Conservation (phyloP, 257 asterid genomes). For the Gentiana dahurica region DNA sequence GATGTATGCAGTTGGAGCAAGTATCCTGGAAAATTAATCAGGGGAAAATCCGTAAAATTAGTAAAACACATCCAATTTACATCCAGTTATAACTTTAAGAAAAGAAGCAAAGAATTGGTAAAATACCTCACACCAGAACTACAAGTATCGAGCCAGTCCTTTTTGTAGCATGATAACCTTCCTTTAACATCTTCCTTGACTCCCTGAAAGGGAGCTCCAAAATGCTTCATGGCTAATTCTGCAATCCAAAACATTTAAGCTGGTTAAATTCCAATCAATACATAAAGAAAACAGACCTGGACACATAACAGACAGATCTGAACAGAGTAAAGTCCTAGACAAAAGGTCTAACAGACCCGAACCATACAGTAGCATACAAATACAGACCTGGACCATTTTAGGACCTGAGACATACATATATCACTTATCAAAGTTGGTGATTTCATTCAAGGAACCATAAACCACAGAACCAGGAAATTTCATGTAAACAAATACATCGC, state of each 20-base stretch:
- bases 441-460: no score
- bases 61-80: background rate
- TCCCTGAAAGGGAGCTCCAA: constrained; percentile 30
- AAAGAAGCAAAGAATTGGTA: constrained; percentile 4
- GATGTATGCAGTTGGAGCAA: constrained; percentile 82
- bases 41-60: background rate
- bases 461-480: no score
- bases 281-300: background rate
- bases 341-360: no score
- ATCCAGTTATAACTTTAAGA: background rate
- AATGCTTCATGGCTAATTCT: constrained; percentile 23
- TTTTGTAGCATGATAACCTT: constrained; percentile 32
- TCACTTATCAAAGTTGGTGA: no score
- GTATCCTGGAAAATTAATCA: constrained; percentile 37
- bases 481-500: no score
- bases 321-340: no score
- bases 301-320: no score
- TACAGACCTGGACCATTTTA: no score
- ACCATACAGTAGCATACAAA: no score
- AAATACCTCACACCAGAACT: constrained; percentile 60
- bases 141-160: constrained; percentile 35
- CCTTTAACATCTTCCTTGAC: constrained; percentile 29
- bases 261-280: background rate
- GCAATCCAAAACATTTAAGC: constrained; percentile 8
- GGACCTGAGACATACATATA: no score